Base-by-base conservation (phyloP, 1,284 basidiomycete species). In the Erythrobasidium hasegawianum region DNA sequence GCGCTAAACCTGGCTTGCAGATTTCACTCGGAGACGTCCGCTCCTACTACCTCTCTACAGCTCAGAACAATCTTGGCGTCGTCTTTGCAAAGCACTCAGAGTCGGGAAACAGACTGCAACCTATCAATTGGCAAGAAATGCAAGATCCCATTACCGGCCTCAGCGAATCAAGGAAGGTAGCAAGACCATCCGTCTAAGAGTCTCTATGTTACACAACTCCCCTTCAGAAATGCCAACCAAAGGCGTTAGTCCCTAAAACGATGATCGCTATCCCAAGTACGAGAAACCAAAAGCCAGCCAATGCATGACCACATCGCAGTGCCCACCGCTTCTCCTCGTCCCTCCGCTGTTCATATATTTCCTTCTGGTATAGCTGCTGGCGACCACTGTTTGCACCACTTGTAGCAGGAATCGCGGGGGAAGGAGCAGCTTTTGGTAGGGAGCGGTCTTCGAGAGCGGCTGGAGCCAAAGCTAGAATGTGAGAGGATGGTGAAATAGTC, bases 11-110 rank as follows among this genome's bases (percentile, higher is more conserved):
- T 26, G 27, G 43, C 57, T 11, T 40, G 2, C 73, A 95, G 91
- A 88, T 94, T 59, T 95, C 90, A 14, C 81, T 95, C 38, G 90
- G 92, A n/a, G 91, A 95, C 79, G 87, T 90, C 22, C 83, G 90
- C 59, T 92, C 87, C 73, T 97, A 97, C 79, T 96, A 93, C 79
- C 83, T 97, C 39, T 91, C 92, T 0, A 98, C 96, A 3, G 93
- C 91, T 5, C 83, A 89, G 47, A 97, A 97, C 77, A 88, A 95
- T 72, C 84, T 97, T 2, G 95, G 96, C 1, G 92, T 95, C 13
- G 86, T 92, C 58, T 90, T 89, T 76, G 90, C 89, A 10, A 87
- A 86, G 3, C 89, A 87, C 76, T 87, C 89, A 77, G 85, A 86
- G 56, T 60, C 74, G 85, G 89, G 89, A 54, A 85, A 83, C 8